Base-by-base conservation (phyloP, 2,329 filamentous ascomycete genomes). In the Monosporascus ibericus region DNA sequence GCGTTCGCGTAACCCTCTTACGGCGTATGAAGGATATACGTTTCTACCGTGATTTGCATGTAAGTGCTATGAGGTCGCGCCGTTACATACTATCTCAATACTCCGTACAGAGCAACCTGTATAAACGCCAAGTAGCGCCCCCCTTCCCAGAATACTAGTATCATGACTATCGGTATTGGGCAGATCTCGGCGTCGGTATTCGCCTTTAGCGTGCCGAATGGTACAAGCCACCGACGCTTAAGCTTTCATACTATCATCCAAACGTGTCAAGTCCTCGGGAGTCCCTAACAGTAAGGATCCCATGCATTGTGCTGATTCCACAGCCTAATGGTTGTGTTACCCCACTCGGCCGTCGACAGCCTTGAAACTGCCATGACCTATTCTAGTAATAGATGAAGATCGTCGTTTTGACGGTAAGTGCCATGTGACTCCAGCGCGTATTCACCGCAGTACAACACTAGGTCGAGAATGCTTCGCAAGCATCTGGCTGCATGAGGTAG, bases 371-470 rank as follows among this genome's bases (percentile, higher is more conserved):
- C 17, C 17, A 1, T 40, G 17, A 11, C 18, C 17, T 40, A 20
- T n/a, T 40, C 3, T 40, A 40, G 38, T 20, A 40, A 40, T 11
- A 20, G 9, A 40, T 40, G 17, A 17, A 11, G 17, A 20, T 11
- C 6, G 9, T 40, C 38, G 18, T 8, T 40, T 46, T 9, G 24
- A 17, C 42, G 42, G 11, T 24, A 46, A 24, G 24, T 22, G 48
- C 44, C 50, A 55, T 58, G 49, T 54, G 52, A 55, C 55, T 55
- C 59, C 57, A 59, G 54, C 53, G 9, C 8, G 11, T 18, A 14
- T 18, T 42, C 22, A 20, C 11, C 39, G 3, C 8, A 42, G 5
- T 14, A 14, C 18, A 42, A 14, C 39, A 20, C 18, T 25, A 25
- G 14, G 6, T 17, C 1, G 20, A 20, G 22, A 44, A 14, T 25